phyloP scores from a whole-genome alignment of 345 rosid species.

The Linum trigynum region DNA sequence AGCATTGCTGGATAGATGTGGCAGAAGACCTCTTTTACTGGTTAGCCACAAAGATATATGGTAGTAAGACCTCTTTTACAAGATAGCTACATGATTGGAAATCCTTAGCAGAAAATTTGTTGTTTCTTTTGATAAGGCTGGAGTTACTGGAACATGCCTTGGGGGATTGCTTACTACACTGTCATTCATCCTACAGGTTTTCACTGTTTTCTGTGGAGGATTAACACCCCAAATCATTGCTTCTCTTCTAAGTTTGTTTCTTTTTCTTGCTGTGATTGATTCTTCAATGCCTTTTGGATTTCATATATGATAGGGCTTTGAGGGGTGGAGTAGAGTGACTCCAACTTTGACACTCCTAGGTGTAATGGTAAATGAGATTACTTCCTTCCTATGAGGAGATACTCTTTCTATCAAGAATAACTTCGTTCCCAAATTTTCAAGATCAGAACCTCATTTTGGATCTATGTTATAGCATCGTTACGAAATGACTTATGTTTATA shows the following conservation, averaged over 20 bases:
- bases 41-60: not conserved
- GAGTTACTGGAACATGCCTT: not conserved
- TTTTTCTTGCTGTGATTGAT: too few species aligned
- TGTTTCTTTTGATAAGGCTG: too few species aligned
- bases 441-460: too few species aligned
- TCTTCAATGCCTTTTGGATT: not conserved
- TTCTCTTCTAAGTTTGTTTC: too few species aligned
- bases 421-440: too few species aligned
- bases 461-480: slow-evolving; percentile 27
- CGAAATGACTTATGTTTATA: too few species aligned
- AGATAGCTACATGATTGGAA: too few species aligned
- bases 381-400: too few species aligned
- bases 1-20: not conserved
- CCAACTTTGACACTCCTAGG: not conserved
- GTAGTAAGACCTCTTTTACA: too few species aligned
- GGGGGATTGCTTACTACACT: not conserved
- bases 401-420: too few species aligned
- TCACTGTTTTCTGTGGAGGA: not conserved
- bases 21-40: slow-evolving; percentile 4
- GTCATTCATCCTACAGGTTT: not conserved
- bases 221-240: slow-evolving; percentile 25
- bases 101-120: too few species aligned
- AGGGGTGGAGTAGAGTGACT: not conserved
- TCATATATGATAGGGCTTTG: not conserved
- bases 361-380: not conserved